phyloP scores from a whole-genome alignment of 768 basidiomycete genomes.

The Naganishia vishniacii region DNA sequence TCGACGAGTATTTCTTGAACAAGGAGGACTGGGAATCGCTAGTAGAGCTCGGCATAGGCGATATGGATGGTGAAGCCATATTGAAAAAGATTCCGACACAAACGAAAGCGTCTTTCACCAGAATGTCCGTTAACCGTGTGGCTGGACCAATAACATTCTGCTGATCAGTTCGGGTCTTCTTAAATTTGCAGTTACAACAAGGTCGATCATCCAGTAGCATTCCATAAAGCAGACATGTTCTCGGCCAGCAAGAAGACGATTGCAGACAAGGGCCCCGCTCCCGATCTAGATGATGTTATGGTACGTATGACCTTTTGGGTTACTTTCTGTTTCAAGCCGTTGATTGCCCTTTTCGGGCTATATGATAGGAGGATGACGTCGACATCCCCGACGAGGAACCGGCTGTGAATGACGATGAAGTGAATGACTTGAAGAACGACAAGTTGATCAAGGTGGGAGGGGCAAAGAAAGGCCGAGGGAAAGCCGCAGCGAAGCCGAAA shows the following conservation, averaged over 20 bases:
- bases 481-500: conserved; percentile 32
- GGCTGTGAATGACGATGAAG: conserved; percentile 53
- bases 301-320: conserved; percentile 52
- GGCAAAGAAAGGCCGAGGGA: conserved; percentile 47
- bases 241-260: conserved; percentile 83
- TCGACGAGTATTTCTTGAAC: conserved; percentile 91
- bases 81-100: conserved; percentile 76
- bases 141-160: too few species aligned
- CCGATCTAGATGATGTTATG: conserved; percentile 89
- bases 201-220: conserved; percentile 84
- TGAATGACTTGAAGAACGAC: conserved; percentile 52
- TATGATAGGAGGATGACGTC: conserved; percentile 51
- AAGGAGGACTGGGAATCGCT: conserved; percentile 97
- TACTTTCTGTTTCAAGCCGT: conserved; percentile 15
- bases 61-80: conserved; percentile 65
- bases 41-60: conserved; percentile 83
- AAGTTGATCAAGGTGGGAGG: conserved; percentile 58
- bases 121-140: conserved; percentile 59
- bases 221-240: conserved; percentile 68
- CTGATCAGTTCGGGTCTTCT: too few species aligned
- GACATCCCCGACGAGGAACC: conserved; percentile 51
- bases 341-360: conserved; percentile 8
- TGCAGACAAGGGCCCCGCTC: conserved; percentile 60
- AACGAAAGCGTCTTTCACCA: conserved; percentile 78
- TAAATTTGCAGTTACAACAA: conserved; percentile 71